Conservation (phyloP, 805 yeast species). For the Saccharomyces kudriavzevii region DNA sequence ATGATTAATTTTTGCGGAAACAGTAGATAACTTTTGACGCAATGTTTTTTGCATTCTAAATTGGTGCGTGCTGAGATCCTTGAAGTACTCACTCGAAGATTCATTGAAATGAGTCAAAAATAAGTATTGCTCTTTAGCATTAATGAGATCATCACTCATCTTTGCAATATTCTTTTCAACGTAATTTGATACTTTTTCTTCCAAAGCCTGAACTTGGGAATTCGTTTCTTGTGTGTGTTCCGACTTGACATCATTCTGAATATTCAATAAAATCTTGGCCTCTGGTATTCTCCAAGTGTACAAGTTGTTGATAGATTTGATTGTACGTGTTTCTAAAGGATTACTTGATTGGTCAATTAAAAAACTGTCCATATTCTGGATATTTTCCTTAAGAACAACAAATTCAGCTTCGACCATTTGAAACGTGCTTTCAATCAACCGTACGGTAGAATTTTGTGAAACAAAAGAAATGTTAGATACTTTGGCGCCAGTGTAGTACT, state of each 20-base stretch:
- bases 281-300: conserved; percentile 36
- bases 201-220: neutral
- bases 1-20: conserved; percentile 10
- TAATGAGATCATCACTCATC: neutral
- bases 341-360: conserved; percentile 29
- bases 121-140: neutral
- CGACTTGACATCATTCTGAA: conserved; percentile 1
- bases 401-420: conserved; percentile 29
- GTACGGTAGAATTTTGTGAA: conserved; percentile 12
- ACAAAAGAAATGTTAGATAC: conserved; percentile 6
- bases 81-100: neutral
- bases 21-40: conserved; percentile 16
- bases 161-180: neutral
- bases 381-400: conserved; percentile 27
- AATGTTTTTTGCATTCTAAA: conserved; percentile 12
- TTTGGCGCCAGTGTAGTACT: conserved; percentile 19
- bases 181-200: neutral
- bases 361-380: conserved; percentile 20
- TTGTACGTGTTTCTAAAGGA: conserved; percentile 22
- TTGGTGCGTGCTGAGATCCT: conserved; percentile 20
- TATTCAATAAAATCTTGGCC: conserved; percentile 9
- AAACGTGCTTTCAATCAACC: conserved; percentile 22
- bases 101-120: neutral
- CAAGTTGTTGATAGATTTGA: conserved; percentile 19
- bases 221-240: neutral